A percentile compares a stretch with the other conserved stretches of the same genome.
These are phyloP conservation scores for Claviceps fusiformis DNA, from an alignment of 2,329 filamentous ascomycete genomes.

Conservation along the genomic window DNA sequence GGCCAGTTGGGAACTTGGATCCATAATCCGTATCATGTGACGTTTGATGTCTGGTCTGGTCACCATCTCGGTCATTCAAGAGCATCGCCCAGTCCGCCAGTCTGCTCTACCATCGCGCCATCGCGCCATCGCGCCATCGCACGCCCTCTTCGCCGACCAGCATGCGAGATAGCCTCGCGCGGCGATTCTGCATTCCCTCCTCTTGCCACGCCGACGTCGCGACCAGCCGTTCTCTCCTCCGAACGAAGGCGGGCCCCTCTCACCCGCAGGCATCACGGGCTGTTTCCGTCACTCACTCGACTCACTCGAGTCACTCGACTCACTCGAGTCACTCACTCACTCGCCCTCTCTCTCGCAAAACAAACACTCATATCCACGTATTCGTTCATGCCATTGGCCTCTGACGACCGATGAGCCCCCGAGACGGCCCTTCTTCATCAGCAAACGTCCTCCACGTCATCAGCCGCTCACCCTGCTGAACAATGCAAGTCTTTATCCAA, in stretches of 20 bases:
- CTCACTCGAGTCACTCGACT: too few relatives aligned
- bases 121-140: neutral
- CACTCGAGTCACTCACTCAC: too few relatives aligned
- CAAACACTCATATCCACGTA: neutral
- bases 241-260: neutral
- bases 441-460: neutral
- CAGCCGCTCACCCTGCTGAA: neutral
- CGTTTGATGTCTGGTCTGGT: too few relatives aligned
- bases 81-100: too few relatives aligned
- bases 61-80: too few relatives aligned
- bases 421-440: neutral
- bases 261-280: neutral
- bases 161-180: neutral
- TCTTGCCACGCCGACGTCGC: neutral
- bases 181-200: neutral
- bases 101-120: too few relatives aligned
- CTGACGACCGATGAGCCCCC: slow-evolving; percentile 7
- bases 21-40: too few relatives aligned
- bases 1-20: too few relatives aligned
- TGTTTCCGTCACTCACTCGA: too few relatives aligned
- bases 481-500: neutral
- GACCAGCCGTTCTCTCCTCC: too few relatives aligned
- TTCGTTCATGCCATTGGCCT: slow-evolving; percentile 4
- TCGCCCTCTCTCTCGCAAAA: too few relatives aligned
- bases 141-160: neutral